Evolutionary conservation across 352 stramenopile species (phyloP).

Genomic region (Aphanomyces astaci): DNA sequence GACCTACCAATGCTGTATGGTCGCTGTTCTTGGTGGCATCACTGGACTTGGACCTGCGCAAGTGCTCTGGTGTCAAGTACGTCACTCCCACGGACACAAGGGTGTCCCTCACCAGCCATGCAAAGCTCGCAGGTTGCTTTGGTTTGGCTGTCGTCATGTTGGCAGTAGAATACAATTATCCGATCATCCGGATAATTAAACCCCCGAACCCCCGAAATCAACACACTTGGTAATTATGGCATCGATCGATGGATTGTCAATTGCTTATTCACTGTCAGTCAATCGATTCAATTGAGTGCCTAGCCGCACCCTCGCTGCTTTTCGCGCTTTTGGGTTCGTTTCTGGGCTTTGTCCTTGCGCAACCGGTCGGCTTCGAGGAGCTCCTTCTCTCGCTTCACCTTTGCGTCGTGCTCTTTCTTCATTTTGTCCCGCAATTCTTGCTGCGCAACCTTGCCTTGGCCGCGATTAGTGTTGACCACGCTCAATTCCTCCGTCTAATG

Average conservation of each 20-base stretch:
- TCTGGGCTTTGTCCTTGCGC: slow-evolving; percentile 67
- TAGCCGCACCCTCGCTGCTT: slow-evolving; percentile 63
- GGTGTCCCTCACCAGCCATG: not conserved
- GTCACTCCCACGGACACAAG: slow-evolving; percentile 29
- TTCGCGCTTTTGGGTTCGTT: slow-evolving; percentile 59
- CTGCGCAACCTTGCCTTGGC: slow-evolving; percentile 44
- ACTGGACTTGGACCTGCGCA: slow-evolving; percentile 58
- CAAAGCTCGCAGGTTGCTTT: slow-evolving; percentile 14
- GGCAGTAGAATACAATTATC: not conserved
- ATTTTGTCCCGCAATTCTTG: slow-evolving; percentile 52
- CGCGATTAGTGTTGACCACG: slow-evolving; percentile 43
- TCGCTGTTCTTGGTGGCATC: slow-evolving; percentile 24
- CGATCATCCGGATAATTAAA: not conserved
- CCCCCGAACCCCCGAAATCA: not conserved
- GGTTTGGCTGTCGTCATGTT: not conserved
- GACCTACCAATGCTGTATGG: not conserved
- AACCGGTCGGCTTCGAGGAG: slow-evolving; percentile 58
- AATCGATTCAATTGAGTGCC: not conserved
- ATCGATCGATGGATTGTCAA: too few relatives aligned
- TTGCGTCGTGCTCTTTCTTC: slow-evolving; percentile 66
- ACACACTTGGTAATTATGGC: too few relatives aligned
- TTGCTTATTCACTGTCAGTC: too few relatives aligned
- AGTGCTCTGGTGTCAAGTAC: slow-evolving; percentile 44
- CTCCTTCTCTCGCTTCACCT: slow-evolving; percentile 61
- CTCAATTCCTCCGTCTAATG: slow-evolving; percentile 6